A percentile compares a stretch with the other conserved stretches of the same genome.
These are phyloP conservation scores for Microbotryum silenes-acaulis DNA, from an alignment of 1,284 basidiomycete genomes.

Conservation along the genomic window DNA sequence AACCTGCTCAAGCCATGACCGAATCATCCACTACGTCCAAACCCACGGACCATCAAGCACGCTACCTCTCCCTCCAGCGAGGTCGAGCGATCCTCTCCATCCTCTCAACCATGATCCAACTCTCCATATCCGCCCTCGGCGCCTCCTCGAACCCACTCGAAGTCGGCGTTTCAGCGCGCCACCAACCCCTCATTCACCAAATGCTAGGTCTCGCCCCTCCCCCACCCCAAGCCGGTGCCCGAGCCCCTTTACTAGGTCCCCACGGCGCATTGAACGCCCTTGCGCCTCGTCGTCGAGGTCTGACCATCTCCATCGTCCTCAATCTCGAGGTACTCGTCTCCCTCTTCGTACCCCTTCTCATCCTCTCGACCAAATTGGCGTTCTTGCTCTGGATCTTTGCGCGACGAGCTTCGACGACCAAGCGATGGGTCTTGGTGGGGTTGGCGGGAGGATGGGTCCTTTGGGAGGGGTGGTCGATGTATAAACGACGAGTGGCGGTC, in stretches of 20 bases:
- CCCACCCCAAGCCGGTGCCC: background rate
- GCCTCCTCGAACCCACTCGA: background rate
- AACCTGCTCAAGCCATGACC: background rate
- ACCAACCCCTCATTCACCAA: too few relatives aligned
- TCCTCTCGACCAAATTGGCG: constrained; percentile 34
- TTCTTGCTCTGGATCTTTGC: constrained; percentile 38
- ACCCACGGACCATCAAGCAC: background rate
- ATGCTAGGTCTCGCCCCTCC: background rate
- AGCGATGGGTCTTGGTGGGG: constrained; percentile 28
- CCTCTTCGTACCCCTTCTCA: constrained; percentile 33
- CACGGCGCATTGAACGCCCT: background rate
- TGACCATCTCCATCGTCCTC: constrained; percentile 31
- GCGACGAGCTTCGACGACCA: constrained; percentile 31
- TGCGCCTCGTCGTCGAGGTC: constrained; percentile 4
- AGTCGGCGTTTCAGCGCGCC: background rate
- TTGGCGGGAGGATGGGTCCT: constrained; percentile 34
- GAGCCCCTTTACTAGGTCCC: background rate
- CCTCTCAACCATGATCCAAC: constrained; percentile 24
- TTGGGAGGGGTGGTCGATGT: constrained; percentile 33
- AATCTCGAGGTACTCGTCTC: constrained; percentile 36
- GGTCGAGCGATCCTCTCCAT: constrained; percentile 8
- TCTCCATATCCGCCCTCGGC: constrained; percentile 5
- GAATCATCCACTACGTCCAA: background rate
- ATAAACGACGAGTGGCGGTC: constrained; percentile 10
- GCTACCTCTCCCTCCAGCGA: constrained; percentile 10